Percentiles rank a stretch among this genome's conserved stretches.
Conservation (phyloP, 495 filamentous ascomycete genomes). For the Evernia prunastri region DNA sequence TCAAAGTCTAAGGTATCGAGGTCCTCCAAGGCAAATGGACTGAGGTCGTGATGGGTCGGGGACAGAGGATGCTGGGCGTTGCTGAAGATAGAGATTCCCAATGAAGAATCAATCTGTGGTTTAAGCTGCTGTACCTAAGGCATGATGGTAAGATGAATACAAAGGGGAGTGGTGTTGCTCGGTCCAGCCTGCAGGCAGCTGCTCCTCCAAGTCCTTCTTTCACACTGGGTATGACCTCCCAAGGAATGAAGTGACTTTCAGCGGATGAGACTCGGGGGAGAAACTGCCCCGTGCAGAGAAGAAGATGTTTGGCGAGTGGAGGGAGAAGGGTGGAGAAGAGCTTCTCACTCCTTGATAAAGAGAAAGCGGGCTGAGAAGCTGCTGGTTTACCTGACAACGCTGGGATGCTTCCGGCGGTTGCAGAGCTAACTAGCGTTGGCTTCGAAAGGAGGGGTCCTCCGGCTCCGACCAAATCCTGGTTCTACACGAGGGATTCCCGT, state of each 20-base stretch:
- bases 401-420: slow-evolving; percentile 6
- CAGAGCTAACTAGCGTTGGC: slow-evolving; percentile 6
- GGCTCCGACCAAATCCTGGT: neutral
- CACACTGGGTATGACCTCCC: slow-evolving; percentile 6
- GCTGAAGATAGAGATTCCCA: slow-evolving; percentile 11
- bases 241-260: slow-evolving; percentile 3
- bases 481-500: neutral
- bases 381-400: slow-evolving; percentile 9
- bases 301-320: slow-evolving; percentile 19
- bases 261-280: slow-evolving; percentile 15
- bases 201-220: slow-evolving; percentile 2
- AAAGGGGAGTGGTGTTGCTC: slow-evolving; percentile 3
- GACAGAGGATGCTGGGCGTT: neutral
- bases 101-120: slow-evolving; percentile 1
- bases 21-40: neutral
- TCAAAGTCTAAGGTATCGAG: neutral
- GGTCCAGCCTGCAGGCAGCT: neutral
- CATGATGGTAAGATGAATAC: slow-evolving; percentile 14
- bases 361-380: slow-evolving; percentile 1
- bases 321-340: slow-evolving; percentile 23
- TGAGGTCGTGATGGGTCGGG: neutral
- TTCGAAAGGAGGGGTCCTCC: slow-evolving; percentile 1
- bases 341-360: slow-evolving; percentile 6
- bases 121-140: slow-evolving; percentile 13
- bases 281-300: slow-evolving; percentile 21